Base-by-base conservation (phyloP, 345 rosid genomes). In the Alliaria petiolata region DNA sequence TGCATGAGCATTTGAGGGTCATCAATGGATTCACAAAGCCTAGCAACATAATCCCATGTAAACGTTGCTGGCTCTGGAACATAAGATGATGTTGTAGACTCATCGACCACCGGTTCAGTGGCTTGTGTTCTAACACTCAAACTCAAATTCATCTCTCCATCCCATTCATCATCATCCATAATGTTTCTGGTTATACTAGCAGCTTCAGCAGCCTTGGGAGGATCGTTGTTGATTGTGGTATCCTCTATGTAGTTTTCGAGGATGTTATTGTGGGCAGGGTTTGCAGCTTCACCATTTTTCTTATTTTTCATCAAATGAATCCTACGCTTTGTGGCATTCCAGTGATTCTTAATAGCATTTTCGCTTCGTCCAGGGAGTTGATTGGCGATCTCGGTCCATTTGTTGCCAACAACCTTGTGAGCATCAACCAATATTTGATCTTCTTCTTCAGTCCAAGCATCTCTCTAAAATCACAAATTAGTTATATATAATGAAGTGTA, bases 331-430 rank as follows among this genome's bases (percentile, higher is more conserved):
- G 95, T 80, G 6, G 89, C 86, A 22, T 89, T 88, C 96, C 98
- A 89, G 17, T 83, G 98, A 39, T 92, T 89, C 76, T 92, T 92
- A 28, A 92, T 80, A 6, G 85, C 43, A 47, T 89, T 92, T 69
- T 86, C 87, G 1, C 83, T 83, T 65, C 95, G 76, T 49, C 96
- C 87, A 0, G 82, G 86, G 36, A 92, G 83, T 36, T 62, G 34
- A 40, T 82, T 75, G 0, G 95, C 84, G 6, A 92, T 92, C 74
- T 82, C 83, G 0, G 83, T 83, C 98, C 96, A 92, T 42, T 84
- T 73, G 74, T 88, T 88, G 5, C 98, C 96, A 28, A 78, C 65
- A 25, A 72, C 80, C 0, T 63, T 75, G 63, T 92, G 96, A 45
- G 88, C 83, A 76, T 80, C 85, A 35, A 92, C 78, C 31, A 92